Conservation (phyloP, 2,329 filamentous ascomycete species). For the Fusarium keratoplasticum region DNA sequence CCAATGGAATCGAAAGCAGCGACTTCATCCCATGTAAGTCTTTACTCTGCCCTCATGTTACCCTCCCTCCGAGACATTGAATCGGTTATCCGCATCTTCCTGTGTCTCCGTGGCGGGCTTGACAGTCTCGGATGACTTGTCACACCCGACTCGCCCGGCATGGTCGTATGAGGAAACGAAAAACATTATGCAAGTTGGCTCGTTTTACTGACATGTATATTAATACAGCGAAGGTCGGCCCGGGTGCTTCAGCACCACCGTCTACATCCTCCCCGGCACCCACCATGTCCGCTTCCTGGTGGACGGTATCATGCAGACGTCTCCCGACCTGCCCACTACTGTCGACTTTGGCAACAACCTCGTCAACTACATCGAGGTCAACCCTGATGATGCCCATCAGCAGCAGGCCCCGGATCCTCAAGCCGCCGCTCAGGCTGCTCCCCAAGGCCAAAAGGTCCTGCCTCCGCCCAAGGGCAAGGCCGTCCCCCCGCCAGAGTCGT, state of each 20-base stretch:
- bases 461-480: slow-evolving; percentile 62
- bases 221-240: slow-evolving; percentile 62
- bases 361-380: slow-evolving; percentile 98
- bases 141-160: slow-evolving; percentile 20
- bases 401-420: slow-evolving; percentile 44
- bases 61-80: slow-evolving; percentile 36
- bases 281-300: slow-evolving; percentile 98
- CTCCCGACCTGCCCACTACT: slow-evolving; percentile 87
- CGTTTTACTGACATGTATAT: slow-evolving; percentile 29
- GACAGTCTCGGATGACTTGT: slow-evolving; percentile 36
- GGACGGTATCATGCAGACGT: slow-evolving; percentile 92
- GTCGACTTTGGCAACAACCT: slow-evolving; percentile 98
- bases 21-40: slow-evolving; percentile 85
- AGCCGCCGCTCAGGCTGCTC: slow-evolving; percentile 13
- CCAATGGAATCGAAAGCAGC: slow-evolving; percentile 95
- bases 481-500: slow-evolving; percentile 68
- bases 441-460: background rate
- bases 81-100: slow-evolving; percentile 34
- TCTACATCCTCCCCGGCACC: slow-evolving; percentile 90
- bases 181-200: background rate
- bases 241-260: slow-evolving; percentile 78
- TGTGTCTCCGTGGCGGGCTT: slow-evolving; percentile 42
- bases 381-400: slow-evolving; percentile 72
- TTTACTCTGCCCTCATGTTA: slow-evolving; percentile 5
- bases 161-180: background rate